Conservation (phyloP, 257 asterid species). For the Penstemon davidsonii region DNA sequence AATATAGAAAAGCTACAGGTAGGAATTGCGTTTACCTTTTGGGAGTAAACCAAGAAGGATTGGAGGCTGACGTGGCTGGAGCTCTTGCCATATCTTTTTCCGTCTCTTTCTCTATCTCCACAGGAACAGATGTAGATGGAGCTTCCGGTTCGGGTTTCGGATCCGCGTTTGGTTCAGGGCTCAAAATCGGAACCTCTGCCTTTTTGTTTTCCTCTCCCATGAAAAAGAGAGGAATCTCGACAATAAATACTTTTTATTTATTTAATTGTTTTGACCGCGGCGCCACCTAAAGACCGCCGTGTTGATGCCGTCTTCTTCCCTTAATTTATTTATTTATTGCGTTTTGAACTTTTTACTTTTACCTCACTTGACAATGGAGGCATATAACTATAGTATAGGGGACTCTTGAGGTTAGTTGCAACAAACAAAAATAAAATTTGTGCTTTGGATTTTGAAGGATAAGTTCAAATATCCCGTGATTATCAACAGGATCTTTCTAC, state of each 20-base stretch:
- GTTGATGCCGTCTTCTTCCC: conserved; percentile 31
- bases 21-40: conserved; percentile 42
- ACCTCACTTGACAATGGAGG: neutral
- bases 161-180: conserved; percentile 24
- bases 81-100: conserved; percentile 40
- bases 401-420: too few relatives aligned
- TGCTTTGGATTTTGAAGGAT: too few relatives aligned
- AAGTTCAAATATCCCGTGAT: too few relatives aligned
- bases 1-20: neutral
- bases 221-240: neutral
- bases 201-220: conserved; percentile 44
- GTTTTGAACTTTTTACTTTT: neutral
- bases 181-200: conserved; percentile 18
- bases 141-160: conserved; percentile 20
- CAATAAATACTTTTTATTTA: neutral
- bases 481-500: too few relatives aligned
- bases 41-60: conserved; percentile 71
- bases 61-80: conserved; percentile 29
- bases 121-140: conserved; percentile 29
- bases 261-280: conserved; percentile 28
- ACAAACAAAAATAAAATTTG: too few relatives aligned
- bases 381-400: neutral
- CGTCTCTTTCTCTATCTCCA: conserved; percentile 30
- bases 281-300: conserved; percentile 22
- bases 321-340: neutral